A percentile compares a stretch with the other conserved stretches of the same genome.
phyloP scores from a whole-genome alignment of 352 stramenopile species.

The Globisporangium cystogenes region DNA sequence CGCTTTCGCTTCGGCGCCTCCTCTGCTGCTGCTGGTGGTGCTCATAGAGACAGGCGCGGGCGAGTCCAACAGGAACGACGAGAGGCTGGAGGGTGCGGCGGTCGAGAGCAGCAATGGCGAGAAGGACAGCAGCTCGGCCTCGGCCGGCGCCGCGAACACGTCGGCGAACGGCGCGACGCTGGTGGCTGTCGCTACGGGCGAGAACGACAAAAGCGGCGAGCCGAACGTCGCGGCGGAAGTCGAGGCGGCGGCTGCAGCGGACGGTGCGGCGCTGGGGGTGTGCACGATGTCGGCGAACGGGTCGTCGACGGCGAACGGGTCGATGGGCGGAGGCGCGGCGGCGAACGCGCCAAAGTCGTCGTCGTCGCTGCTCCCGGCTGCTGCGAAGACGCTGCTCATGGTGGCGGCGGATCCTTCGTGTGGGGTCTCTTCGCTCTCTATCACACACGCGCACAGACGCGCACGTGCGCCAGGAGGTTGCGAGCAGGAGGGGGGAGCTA shows the following conservation, averaged over 20 bases:
- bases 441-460: not conserved
- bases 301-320: constrained; percentile 21
- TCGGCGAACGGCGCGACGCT: constrained; percentile 15
- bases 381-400: not conserved
- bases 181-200: constrained; percentile 17
- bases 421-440: not conserved
- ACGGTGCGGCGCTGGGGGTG: not conserved
- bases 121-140: constrained; percentile 17
- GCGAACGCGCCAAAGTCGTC: constrained; percentile 41
- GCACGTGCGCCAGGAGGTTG: too few relatives aligned
- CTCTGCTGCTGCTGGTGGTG: not conserved
- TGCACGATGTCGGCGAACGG: constrained; percentile 18
- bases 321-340: constrained; percentile 21
- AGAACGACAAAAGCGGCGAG: constrained; percentile 36
- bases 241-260: not conserved
- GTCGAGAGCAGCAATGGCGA: constrained; percentile 10
- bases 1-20: not conserved
- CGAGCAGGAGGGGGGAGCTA: not conserved
- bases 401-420: too few relatives aligned
- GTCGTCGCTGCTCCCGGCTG: constrained; percentile 2
- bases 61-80: constrained; percentile 9
- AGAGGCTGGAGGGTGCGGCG: not conserved
- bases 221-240: not conserved
- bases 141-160: constrained; percentile 4
- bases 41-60: not conserved